Base-by-base conservation (phyloP, 169 alveolate genomes). In the Besnoitia besnoiti region DNA sequence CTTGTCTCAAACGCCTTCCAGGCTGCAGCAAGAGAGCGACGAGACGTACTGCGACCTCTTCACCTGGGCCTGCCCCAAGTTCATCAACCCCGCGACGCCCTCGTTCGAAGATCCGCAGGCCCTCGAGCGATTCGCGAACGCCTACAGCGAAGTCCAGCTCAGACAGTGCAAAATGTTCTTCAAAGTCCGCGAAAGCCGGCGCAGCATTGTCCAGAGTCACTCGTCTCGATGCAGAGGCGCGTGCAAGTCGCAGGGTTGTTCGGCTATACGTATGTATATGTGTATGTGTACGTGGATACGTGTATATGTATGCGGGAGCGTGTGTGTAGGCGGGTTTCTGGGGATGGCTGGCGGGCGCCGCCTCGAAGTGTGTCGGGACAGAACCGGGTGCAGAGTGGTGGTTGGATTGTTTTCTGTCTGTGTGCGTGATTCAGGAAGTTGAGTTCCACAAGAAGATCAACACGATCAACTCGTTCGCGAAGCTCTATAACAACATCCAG, bases 21-120 rank as follows among this genome's bases (percentile, higher is more conserved):
- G 97, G 84, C 67, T 96, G 80, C 98, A 96, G 55, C 92, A 94
- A 33, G 96, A 95, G 35, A 95, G 95, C 76, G 98, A 96, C 84
- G 97, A 96, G 82, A 82, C 98, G 51, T 96, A 94, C 91, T 91
- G 96, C 30, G 98, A 96, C 40, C 89, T 95, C 24, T 96, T 96
- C 91, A 67, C 91, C 82, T 92, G 93, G 94, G 95, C 96, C 35
- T 95, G 97, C 73, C 98, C 98, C n/a, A 96, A 96, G 91, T 96
- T 96, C 94, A 96, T 96, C 75, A 96, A 96, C 92, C 97, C 97
- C 10, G 73, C 89, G 44, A n/a, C 46, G 46, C 89, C 89, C n/a
- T 21, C 62, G 33, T 30, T 33, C 47, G 62, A 82, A 27, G 89
- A 44, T 42, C 75, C 42, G 10, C 75, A 82, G 89, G 89, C 62